Percentiles rank a stretch among this genome's conserved stretches.
Conservation (phyloP, 2,329 filamentous ascomycete species). For the Botrytis fabae region DNA sequence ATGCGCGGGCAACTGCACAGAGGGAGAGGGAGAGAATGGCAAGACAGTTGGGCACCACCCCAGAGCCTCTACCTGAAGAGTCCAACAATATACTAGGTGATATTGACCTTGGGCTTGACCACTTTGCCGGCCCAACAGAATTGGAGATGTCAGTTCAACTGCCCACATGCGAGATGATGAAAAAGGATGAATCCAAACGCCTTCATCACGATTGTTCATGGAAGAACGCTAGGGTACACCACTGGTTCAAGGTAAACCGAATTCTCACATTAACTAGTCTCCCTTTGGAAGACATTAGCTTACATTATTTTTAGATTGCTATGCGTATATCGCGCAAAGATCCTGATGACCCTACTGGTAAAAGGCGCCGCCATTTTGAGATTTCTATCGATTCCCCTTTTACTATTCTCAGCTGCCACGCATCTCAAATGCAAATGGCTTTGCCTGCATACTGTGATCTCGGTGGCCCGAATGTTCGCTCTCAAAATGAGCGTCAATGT, state of each 20-base stretch:
- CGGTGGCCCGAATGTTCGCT: constrained; percentile 44
- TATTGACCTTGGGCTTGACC: constrained; percentile 53
- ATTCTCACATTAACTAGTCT: neutral
- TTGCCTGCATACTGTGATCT: constrained; percentile 67
- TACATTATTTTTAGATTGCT: constrained; percentile 57
- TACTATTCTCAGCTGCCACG: constrained; percentile 71
- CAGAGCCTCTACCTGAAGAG: constrained; percentile 38
- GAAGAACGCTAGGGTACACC: constrained; percentile 71
- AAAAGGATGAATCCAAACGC: constrained; percentile 58
- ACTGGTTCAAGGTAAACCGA: constrained; percentile 69
- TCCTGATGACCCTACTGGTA: constrained; percentile 54
- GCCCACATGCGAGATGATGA: constrained; percentile 68
- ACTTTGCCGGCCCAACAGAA: constrained; percentile 63
- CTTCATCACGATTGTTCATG: constrained; percentile 74
- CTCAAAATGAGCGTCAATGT: constrained; percentile 49
- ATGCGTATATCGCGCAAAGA: constrained; percentile 72
- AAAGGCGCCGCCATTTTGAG: constrained; percentile 70
- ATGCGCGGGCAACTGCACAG: constrained; percentile 40
- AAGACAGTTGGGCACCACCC: constrained; percentile 53
- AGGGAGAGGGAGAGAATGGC: constrained; percentile 48
- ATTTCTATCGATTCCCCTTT: constrained; percentile 78
- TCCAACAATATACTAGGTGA: constrained; percentile 65
- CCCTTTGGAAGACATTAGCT: neutral
- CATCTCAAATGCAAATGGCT: constrained; percentile 68
- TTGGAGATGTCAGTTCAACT: constrained; percentile 75